Evolutionary conservation across 164 flowering plant genomes (phyloP).

Genomic region (Santalum album): DNA sequence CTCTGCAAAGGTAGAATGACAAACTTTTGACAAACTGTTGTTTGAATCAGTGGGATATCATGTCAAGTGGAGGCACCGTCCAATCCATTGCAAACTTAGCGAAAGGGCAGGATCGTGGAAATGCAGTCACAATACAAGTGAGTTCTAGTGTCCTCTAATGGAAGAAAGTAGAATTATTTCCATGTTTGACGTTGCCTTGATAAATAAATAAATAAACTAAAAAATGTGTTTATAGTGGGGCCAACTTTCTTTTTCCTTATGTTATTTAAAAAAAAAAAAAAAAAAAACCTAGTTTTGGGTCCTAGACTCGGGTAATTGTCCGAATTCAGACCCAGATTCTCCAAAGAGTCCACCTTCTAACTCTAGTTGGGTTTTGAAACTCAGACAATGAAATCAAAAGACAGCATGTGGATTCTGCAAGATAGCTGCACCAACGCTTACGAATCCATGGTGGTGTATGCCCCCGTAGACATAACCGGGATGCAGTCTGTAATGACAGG

Average conservation of each 20-base stretch:
- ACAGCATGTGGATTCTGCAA: slow-evolving; percentile 68
- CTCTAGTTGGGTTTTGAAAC: not conserved
- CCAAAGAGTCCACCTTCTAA: not conserved
- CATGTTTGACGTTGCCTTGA: not conserved
- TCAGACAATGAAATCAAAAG: slow-evolving; percentile 66
- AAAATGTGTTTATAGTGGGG: not conserved
- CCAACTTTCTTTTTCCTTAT: too few relatives aligned
- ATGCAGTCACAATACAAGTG: slow-evolving; percentile 75
- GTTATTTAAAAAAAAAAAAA: too few relatives aligned
- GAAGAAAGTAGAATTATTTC: too few relatives aligned
- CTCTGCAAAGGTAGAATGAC: not conserved
- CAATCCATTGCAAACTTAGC: slow-evolving; percentile 67
- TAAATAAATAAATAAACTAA: not conserved
- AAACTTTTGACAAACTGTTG: not conserved
- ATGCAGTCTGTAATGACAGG: slow-evolving; percentile 88
- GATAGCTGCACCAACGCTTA: slow-evolving; percentile 74
- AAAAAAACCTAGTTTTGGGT: too few relatives aligned
- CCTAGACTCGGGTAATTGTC: too few relatives aligned
- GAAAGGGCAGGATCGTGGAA: slow-evolving; percentile 92
- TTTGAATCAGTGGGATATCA: slow-evolving; percentile 69
- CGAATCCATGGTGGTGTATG: slow-evolving; percentile 78
- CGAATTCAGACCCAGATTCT: too few relatives aligned
- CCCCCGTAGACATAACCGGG: slow-evolving; percentile 60
- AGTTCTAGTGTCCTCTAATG: slow-evolving; percentile 12
- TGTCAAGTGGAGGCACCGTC: slow-evolving; percentile 54